A percentile compares a stretch with the other conserved stretches of the same genome.
phyloP scores from a whole-genome alignment of 495 filamentous ascomycete genomes.

The Aspergillus cavernicola region DNA sequence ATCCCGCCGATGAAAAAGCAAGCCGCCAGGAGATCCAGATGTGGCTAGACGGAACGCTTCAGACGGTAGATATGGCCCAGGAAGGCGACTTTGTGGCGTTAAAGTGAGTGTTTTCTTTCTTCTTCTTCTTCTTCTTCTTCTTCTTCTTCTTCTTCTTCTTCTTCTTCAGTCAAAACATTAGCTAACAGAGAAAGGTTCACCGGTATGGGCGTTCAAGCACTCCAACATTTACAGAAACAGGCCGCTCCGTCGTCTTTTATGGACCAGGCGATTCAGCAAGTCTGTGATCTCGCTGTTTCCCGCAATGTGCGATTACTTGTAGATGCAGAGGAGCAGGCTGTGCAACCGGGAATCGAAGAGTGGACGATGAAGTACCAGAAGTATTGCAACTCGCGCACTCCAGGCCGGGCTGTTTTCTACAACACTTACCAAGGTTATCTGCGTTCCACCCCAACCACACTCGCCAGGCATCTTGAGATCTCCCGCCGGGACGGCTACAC shows the following conservation, averaged over 20 bases:
- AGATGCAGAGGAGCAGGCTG: constrained; percentile 80
- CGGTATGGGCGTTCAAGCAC: constrained; percentile 78
- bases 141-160: background rate
- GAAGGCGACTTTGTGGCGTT: constrained; percentile 82
- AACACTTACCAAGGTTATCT: constrained; percentile 84
- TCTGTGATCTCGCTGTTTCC: constrained; percentile 71
- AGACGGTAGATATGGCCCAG: constrained; percentile 69
- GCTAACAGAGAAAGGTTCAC: constrained; percentile 56
- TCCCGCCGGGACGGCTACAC: constrained; percentile 69
- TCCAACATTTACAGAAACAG: constrained; percentile 57
- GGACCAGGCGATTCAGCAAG: constrained; percentile 62
- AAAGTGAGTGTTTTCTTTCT: constrained; percentile 51
- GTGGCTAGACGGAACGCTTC: constrained; percentile 72
- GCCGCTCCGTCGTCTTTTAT: constrained; percentile 59
- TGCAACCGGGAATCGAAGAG: constrained; percentile 79
- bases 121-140: background rate
- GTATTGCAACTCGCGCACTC: constrained; percentile 65
- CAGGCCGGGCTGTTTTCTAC: constrained; percentile 62
- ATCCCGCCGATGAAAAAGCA: constrained; percentile 30
- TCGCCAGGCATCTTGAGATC: constrained; percentile 62
- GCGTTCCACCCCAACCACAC: constrained; percentile 59
- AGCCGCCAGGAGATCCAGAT: constrained; percentile 57
- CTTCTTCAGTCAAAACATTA: background rate
- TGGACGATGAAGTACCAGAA: constrained; percentile 81
- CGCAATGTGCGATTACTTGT: constrained; percentile 75